phyloP scores from a whole-genome alignment of 148 eudicot species.

The Rhododendron mucronatum region DNA sequence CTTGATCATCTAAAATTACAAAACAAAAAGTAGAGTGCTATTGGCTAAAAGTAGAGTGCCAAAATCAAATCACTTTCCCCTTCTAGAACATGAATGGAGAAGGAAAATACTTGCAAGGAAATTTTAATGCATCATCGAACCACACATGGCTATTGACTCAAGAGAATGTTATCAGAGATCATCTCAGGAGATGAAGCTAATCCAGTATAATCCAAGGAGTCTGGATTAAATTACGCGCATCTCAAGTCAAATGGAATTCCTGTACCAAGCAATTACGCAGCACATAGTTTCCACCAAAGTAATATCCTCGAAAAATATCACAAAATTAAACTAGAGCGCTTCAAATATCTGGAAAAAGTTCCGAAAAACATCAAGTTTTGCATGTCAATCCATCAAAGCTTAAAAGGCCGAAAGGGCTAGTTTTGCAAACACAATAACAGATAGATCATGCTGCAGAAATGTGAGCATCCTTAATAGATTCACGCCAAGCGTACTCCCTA shows the following conservation, averaged over 20 bases:
- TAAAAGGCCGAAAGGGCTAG: not conserved
- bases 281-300: not conserved
- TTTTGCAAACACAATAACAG: not conserved
- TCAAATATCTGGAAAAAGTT: not conserved
- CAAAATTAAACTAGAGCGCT: not conserved
- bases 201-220: not conserved
- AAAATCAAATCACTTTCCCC: too few relatives aligned
- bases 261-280: not conserved
- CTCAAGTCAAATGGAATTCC: not conserved
- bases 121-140: not conserved
- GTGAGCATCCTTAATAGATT: conserved; percentile 53
- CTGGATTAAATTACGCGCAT: not conserved
- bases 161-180: too few relatives aligned
- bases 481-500: conserved; percentile 70
- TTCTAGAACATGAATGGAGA: too few relatives aligned
- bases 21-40: too few relatives aligned
- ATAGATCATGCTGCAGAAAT: conserved; percentile 27
- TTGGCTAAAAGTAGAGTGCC: too few relatives aligned
- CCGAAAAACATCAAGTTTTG: not conserved
- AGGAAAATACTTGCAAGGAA: not conserved
- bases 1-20: too few relatives aligned
- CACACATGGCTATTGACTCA: not conserved
- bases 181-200: not conserved
- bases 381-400: not conserved
- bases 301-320: not conserved